Conservation (phyloP, 1,139 yeast species). For the Geotrichum aggregatum region DNA sequence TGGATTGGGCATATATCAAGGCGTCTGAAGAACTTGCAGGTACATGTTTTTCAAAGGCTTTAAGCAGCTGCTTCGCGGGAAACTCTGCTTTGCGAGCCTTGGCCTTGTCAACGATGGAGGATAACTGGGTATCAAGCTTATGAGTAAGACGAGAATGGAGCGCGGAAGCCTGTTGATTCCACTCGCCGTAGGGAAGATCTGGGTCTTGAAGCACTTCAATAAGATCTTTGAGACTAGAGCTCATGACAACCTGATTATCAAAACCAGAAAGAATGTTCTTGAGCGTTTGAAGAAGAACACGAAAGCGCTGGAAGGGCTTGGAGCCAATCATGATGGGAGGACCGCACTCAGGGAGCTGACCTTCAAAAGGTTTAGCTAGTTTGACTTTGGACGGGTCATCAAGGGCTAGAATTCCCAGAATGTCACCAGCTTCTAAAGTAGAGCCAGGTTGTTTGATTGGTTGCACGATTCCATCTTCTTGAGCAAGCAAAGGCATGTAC, state of each 20-base stretch:
- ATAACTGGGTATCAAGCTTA: constrained; percentile 65
- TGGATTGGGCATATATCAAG: constrained; percentile 50
- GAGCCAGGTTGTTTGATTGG: constrained; percentile 96
- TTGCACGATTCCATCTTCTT: constrained; percentile 90
- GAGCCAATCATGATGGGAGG: constrained; percentile 77
- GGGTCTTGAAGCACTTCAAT: constrained; percentile 70
- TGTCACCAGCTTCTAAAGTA: constrained; percentile 92
- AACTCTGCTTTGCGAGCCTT: constrained; percentile 71
- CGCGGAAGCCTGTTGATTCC: constrained; percentile 83
- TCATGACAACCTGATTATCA: constrained; percentile 93
- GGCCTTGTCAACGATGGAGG: constrained; percentile 54
- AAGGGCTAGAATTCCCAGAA: constrained; percentile 84
- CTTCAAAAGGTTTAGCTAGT: constrained; percentile 93
- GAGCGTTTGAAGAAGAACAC: constrained; percentile 55
- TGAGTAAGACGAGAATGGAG: constrained; percentile 84
- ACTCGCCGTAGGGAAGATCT: constrained; percentile 86
- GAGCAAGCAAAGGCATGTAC: constrained; percentile 58
- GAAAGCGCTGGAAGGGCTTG: constrained; percentile 75
- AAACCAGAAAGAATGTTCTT: constrained; percentile 80
- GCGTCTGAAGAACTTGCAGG: constrained; percentile 47
- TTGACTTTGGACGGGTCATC: constrained; percentile 97
- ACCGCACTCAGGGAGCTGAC: constrained; percentile 86
- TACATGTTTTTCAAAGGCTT: constrained; percentile 53
- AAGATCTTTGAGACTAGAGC: constrained; percentile 67
- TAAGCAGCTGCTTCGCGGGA: constrained; percentile 82